phyloP scores from a whole-genome alignment of 202 grass and related monocot genomes.

The Schoenoplectus triqueter region DNA sequence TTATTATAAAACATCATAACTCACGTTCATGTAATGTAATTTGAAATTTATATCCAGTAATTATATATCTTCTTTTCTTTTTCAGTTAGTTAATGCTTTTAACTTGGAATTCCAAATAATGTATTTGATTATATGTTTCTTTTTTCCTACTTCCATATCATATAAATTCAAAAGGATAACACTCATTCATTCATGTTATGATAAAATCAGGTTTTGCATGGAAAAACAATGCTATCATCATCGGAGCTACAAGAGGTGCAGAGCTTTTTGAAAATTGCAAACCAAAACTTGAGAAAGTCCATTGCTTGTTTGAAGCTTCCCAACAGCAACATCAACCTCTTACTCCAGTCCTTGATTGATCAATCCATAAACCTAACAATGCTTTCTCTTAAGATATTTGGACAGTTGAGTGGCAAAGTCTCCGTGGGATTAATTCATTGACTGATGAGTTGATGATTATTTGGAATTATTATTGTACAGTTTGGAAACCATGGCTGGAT shows the following conservation, averaged over 20 bases:
- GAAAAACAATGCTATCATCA: slow-evolving; percentile 5
- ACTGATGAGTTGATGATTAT: not conserved
- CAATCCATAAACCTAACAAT: slow-evolving; percentile 5
- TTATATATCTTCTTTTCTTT: not conserved
- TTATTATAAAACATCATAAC: not conserved
- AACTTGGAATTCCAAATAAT: not conserved
- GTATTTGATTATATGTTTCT: not conserved
- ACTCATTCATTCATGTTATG: not conserved
- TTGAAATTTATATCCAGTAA: not conserved
- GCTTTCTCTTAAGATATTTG: not conserved
- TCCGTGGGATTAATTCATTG: not conserved
- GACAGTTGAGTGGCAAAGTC: not conserved
- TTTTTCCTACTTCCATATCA: no score
- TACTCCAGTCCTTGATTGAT: not conserved
- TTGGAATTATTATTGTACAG: not conserved
- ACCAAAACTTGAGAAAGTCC: not conserved
- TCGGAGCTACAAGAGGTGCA: not conserved
- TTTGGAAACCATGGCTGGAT: not conserved
- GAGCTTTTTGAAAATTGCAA: not conserved
- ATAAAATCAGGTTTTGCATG: not conserved
- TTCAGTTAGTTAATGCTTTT: not conserved
- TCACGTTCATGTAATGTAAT: not conserved
- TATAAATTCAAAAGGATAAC: not conserved
- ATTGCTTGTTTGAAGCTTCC: not conserved
- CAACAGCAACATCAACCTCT: not conserved